Conservation (phyloP, 2,329 filamentous ascomycete genomes). For the Exophiala bonariae region DNA sequence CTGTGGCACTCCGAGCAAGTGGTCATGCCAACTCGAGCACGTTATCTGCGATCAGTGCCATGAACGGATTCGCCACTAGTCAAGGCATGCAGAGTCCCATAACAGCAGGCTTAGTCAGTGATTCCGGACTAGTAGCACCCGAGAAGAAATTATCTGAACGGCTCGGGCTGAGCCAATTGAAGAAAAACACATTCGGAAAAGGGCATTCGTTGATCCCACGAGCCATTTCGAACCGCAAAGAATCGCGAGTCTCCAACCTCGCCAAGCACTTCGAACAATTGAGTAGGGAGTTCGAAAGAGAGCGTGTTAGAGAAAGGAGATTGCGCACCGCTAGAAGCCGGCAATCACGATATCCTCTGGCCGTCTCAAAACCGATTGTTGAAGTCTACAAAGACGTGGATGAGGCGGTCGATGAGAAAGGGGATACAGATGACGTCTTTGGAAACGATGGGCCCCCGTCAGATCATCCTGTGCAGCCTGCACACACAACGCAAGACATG, state of each 20-base stretch:
- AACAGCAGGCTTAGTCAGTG: constrained; percentile 13
- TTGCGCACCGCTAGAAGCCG: constrained; percentile 76
- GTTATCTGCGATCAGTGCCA: constrained; percentile 24
- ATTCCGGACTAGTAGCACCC: constrained; percentile 38
- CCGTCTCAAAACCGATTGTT: constrained; percentile 91
- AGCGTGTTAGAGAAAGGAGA: constrained; percentile 80
- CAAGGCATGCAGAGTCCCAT: constrained; percentile 14
- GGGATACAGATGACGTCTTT: constrained; percentile 61
- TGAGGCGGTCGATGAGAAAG: constrained; percentile 83
- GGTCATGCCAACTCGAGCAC: constrained; percentile 20
- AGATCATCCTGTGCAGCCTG: constrained; percentile 21
- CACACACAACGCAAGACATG: constrained; percentile 29
- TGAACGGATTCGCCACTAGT: constrained; percentile 23
- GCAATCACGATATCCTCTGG: constrained; percentile 79
- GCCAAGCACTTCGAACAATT: constrained; percentile 96
- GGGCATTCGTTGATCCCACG: constrained; percentile 78
- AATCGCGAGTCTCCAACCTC: constrained; percentile 82
- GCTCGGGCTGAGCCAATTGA: constrained; percentile 65
- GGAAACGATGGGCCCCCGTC: constrained; percentile 29
- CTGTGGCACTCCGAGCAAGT: constrained; percentile 30
- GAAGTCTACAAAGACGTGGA: constrained; percentile 94
- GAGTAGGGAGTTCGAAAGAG: constrained; percentile 93
- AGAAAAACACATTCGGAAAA: constrained; percentile 51
- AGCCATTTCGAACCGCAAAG: constrained; percentile 70
- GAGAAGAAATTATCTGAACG: constrained; percentile 80